phyloP scores from a whole-genome alignment of 768 basidiomycete genomes.

The Gloeopeniophorella convolvens region DNA sequence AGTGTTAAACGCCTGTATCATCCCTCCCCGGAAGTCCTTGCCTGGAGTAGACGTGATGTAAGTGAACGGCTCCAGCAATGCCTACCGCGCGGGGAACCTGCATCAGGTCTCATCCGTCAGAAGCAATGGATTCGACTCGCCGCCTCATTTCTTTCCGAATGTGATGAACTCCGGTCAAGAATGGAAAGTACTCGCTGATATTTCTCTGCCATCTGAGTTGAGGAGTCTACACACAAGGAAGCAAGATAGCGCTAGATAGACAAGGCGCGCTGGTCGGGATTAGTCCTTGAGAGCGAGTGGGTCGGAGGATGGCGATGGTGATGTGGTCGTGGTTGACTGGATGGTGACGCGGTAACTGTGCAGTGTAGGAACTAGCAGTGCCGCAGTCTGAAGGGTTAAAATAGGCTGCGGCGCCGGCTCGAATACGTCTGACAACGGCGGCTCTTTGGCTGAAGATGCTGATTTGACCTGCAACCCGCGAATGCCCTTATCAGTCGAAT shows the following conservation, averaged over 20 bases:
- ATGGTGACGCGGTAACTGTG: too few relatives aligned
- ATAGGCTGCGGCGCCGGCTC: too few relatives aligned
- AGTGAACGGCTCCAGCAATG: conserved; percentile 78
- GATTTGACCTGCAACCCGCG: too few relatives aligned
- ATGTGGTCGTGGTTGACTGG: too few relatives aligned
- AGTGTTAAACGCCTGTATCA: conserved; percentile 88
- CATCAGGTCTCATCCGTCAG: neutral
- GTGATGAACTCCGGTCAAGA: neutral
- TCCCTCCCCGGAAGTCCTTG: conserved; percentile 82
- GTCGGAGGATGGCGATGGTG: too few relatives aligned
- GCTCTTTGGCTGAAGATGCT: too few relatives aligned
- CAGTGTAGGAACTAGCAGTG: too few relatives aligned
- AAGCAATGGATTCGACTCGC: neutral
- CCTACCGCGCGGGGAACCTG: conserved; percentile 27
- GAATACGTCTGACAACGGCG: too few relatives aligned
- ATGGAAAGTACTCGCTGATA: conserved; percentile 13
- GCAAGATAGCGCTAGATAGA: neutral
- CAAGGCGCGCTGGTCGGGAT: too few relatives aligned
- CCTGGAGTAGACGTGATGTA: conserved; percentile 83
- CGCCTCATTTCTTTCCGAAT: conserved; percentile 11
- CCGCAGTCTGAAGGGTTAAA: too few relatives aligned
- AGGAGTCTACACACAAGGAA: neutral
- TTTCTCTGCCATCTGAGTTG: conserved; percentile 15
- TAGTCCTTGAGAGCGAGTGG: too few relatives aligned
- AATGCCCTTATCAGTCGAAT: too few relatives aligned